Percentiles rank a stretch among this genome's conserved stretches.
Conservation (phyloP, 78 protist genomes). For the Speleostelium caveatum region DNA sequence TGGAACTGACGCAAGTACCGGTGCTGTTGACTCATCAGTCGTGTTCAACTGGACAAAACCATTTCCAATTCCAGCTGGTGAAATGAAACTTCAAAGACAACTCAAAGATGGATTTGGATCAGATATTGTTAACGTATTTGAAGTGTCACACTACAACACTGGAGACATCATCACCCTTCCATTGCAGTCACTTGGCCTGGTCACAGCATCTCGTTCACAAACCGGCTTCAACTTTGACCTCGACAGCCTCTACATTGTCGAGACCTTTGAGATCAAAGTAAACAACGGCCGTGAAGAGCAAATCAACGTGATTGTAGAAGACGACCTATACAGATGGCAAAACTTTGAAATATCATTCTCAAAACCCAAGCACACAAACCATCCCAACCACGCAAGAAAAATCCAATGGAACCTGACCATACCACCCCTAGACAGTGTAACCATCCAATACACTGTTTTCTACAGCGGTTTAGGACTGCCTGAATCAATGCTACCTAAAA, state of each 20-base stretch:
- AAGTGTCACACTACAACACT: conserved; percentile 24
- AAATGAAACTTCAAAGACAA: conserved; percentile 54
- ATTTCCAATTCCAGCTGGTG: conserved; percentile 52
- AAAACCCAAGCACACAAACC: background rate
- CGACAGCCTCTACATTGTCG: conserved; percentile 37
- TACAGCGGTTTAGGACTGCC: conserved; percentile 44
- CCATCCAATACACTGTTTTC: conserved; percentile 38
- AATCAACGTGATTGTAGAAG: conserved; percentile 46
- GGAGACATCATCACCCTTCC: conserved; percentile 32
- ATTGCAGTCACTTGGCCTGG: conserved; percentile 51
- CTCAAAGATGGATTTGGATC: conserved; percentile 55
- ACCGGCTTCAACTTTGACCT: conserved; percentile 70
- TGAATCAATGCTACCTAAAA: conserved; percentile 39
- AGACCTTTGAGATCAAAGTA: conserved; percentile 52
- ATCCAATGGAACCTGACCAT: conserved; percentile 48
- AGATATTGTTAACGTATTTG: conserved; percentile 43
- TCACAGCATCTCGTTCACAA: conserved; percentile 40
- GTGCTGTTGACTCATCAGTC: conserved; percentile 30
- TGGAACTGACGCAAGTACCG: conserved; percentile 7
- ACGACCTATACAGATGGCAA: conserved; percentile 32
- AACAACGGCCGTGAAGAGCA: conserved; percentile 65
- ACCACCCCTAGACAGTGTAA: conserved; percentile 58
- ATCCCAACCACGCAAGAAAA: conserved; percentile 58
- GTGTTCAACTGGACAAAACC: conserved; percentile 34
- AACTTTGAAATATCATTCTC: conserved; percentile 31